Conservation (phyloP, 129 eudicot genomes). For the Lactuca sativa region DNA sequence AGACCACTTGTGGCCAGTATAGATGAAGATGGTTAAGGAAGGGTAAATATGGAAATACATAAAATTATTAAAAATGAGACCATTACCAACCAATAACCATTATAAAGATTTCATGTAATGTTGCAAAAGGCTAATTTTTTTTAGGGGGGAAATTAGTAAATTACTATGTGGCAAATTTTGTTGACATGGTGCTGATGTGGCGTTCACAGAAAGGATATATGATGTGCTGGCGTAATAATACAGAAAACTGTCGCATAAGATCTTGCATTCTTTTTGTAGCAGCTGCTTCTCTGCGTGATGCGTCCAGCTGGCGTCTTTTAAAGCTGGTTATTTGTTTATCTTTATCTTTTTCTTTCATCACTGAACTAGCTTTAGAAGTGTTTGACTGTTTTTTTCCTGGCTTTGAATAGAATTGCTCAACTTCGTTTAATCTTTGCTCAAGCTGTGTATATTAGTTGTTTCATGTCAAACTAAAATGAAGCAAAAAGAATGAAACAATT, state of each 20-base stretch:
- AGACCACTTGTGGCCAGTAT: constrained; percentile 66
- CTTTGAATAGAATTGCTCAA: constrained; percentile 65
- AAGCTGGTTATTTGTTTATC: constrained; percentile 47
- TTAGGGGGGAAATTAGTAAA: no score
- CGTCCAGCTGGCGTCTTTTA: constrained; percentile 71
- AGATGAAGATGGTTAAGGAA: constrained; percentile 36
- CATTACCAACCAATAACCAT: background rate
- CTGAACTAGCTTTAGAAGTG: constrained; percentile 63
- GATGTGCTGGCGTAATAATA: constrained; percentile 63
- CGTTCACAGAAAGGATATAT: constrained; percentile 26
- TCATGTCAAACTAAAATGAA: constrained; percentile 17
- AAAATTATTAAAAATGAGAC: background rate
- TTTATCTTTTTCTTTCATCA: constrained; percentile 65
- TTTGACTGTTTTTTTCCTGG: constrained; percentile 52
- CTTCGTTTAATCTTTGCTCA: constrained; percentile 63
- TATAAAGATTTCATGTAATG: background rate
- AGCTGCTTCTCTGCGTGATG: constrained; percentile 65
- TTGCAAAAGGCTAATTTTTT: background rate
- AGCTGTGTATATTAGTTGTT: constrained; percentile 55
- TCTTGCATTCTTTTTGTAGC: constrained; percentile 88
- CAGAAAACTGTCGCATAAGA: constrained; percentile 71
- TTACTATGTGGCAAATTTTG: constrained; percentile 1
- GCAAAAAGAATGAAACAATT: background rate
- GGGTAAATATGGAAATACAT: constrained; percentile 18
- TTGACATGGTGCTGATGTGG: background rate